phyloP scores from a whole-genome alignment of 768 basidiomycete species.

The Russula sp. region DNA sequence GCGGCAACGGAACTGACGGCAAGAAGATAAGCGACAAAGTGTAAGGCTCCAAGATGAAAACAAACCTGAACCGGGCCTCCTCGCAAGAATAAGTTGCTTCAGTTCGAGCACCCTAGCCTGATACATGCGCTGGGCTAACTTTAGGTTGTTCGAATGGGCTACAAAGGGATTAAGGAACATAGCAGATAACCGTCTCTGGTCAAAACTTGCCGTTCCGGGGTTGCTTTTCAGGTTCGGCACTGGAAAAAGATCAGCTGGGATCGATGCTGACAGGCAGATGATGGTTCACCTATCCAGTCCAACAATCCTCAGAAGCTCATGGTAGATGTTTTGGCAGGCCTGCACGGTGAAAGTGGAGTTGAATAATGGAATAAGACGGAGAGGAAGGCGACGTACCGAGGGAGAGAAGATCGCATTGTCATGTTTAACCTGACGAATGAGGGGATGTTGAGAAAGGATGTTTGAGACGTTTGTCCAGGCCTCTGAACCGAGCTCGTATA shows the following conservation, averaged over 20 bases:
- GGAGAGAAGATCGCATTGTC: conserved; percentile 66
- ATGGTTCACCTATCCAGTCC: conserved; percentile 18
- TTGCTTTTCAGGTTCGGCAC: conserved; percentile 38
- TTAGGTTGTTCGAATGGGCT: conserved; percentile 60
- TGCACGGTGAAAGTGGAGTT: not conserved
- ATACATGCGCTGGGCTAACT: conserved; percentile 76
- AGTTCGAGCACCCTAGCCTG: conserved; percentile 67
- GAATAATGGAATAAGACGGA: conserved; percentile 16
- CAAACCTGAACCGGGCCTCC: conserved; percentile 77
- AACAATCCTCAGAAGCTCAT: conserved; percentile 1
- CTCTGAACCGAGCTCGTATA: conserved; percentile 73
- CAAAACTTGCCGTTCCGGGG: conserved; percentile 49
- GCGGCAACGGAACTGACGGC: conserved; percentile 53
- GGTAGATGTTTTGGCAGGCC: conserved; percentile 18
- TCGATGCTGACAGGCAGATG: not conserved
- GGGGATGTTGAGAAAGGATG: conserved; percentile 66
- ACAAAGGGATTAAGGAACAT: conserved; percentile 12
- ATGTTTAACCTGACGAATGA: conserved; percentile 46
- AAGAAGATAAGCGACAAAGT: not conserved
- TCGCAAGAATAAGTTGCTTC: conserved; percentile 66
- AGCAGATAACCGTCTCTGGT: conserved; percentile 1
- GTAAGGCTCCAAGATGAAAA: not conserved
- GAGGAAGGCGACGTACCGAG: conserved; percentile 45
- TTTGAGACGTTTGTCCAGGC: conserved; percentile 67
- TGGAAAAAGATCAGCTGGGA: not conserved